These are phyloP conservation scores for Candida smagusa DNA, from an alignment of 1,139 yeast genomes.

Conservation along the genomic window DNA sequence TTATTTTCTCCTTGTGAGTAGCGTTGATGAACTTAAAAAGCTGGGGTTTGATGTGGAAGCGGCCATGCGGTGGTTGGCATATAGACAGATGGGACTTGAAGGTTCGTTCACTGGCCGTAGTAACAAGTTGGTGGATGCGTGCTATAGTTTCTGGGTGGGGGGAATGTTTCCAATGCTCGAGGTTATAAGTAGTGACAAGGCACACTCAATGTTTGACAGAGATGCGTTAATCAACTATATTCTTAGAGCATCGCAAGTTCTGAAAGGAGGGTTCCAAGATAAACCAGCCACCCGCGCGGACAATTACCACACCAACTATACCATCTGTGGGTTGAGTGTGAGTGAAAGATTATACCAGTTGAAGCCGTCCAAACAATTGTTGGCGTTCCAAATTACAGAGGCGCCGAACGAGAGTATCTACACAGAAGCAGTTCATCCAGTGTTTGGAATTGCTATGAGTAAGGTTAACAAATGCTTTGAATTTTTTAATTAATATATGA, in stretches of 20 bases:
- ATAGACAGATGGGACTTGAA: conserved; percentile 67
- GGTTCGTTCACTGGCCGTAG: conserved; percentile 91
- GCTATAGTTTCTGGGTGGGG: conserved; percentile 96
- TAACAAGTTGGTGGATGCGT: conserved; percentile 92
- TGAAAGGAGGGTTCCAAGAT: conserved; percentile 75
- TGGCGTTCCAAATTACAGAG: conserved; percentile 28
- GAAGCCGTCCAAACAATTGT: conserved; percentile 14
- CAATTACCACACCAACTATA: conserved; percentile 88
- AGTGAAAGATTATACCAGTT: conserved; percentile 37
- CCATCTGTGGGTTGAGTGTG: conserved; percentile 70
- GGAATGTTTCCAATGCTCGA: conserved; percentile 68
- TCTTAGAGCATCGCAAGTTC: conserved; percentile 68
- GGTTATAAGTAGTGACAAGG: conserved; percentile 29
- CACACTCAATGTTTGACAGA: conserved; percentile 42
- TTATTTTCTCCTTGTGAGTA: conserved; percentile 45
- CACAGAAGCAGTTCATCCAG: conserved; percentile 51
- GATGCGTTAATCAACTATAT: conserved; percentile 63
- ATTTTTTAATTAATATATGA: conserved; percentile 8
- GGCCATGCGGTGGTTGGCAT: conserved; percentile 62
- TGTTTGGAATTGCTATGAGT: conserved; percentile 57
- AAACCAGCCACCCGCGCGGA: conserved; percentile 84
- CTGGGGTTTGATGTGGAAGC: conserved; percentile 33
- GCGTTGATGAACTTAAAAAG: conserved; percentile 14
- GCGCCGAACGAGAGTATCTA: conserved; percentile 12
- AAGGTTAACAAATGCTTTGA: conserved; percentile 20